Base-by-base conservation (phyloP, 768 basidiomycete species). In the Auricularia sp. region DNA sequence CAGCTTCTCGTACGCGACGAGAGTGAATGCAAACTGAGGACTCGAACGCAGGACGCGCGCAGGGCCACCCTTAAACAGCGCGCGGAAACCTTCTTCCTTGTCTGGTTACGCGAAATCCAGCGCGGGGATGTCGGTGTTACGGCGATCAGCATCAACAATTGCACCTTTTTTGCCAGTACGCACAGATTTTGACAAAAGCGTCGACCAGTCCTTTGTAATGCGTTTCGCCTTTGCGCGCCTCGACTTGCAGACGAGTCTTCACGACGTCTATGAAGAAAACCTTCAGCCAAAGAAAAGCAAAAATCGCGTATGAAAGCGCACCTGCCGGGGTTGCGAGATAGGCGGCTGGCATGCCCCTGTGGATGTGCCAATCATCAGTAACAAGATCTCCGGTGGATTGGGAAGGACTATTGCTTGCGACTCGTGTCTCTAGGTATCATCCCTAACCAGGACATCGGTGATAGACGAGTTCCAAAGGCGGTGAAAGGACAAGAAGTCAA, bases 281-380 rank as follows among this genome's bases (percentile, higher is more conserved):
- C 63, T 71, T 69, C 74, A 33, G 66, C 69, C 29, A 64, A 56
- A 51, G 44, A 14, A 47, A 29, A 68, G 65, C 21, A 35, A 51
- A 39, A 21, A n/a, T 39, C 14, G 18, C 21, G 59, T 62, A 8
- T 29, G 62, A 53, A 63, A 64, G 68, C 79, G 70, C 68, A 91
- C 91, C 91, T 70, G 90, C 90, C 51, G 93, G 93, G 8, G 93
- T 95, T 36, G 92, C 92, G 67, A 96, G 77, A 76, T 94, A 95
- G 44, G 94, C 93, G 54, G 95, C 94, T 64, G 96, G 96, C 94
- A 98, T 98, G 67, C 97, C 97, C 69, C 95, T 96, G 68, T 75
- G 73, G 67, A 23, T 33, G 69, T 67, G 64, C 29, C 23, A 23
- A 23, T 59, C 11, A 59, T 59, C 56, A 59, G 29, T 10, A 59